Evolutionary conservation across 2,329 filamentous ascomycete species (phyloP).

Genomic region (Fusarium sarcochroum): DNA sequence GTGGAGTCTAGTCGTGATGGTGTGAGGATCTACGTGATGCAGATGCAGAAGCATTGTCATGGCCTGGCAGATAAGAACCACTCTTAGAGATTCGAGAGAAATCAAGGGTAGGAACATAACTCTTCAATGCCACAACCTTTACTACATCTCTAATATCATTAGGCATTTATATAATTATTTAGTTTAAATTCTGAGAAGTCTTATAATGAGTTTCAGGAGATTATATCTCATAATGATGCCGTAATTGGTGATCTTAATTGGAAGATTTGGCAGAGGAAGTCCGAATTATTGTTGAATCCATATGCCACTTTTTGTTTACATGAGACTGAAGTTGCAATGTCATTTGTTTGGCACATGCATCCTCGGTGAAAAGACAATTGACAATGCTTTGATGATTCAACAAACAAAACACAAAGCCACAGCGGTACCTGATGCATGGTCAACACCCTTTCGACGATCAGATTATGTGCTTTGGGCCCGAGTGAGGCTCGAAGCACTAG

Average conservation of each 20-base stretch:
- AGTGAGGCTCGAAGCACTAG: slow-evolving; percentile 12
- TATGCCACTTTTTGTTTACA: no score
- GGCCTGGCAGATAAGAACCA: background rate
- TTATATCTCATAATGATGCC: no score
- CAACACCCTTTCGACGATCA: background rate
- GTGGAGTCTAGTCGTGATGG: slow-evolving; percentile 21
- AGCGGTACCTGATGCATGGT: slow-evolving; percentile 7
- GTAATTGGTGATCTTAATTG: no score
- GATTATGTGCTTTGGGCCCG: background rate
- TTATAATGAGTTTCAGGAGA: no score
- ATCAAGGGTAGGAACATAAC: no score
- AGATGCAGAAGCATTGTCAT: slow-evolving; percentile 4
- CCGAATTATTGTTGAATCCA: background rate
- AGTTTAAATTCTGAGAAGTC: no score
- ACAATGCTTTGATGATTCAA: slow-evolving; percentile 10
- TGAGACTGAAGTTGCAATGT: background rate
- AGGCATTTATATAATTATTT: no score
- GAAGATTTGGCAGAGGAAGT: no score
- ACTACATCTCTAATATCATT: no score
- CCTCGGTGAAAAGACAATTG: background rate
- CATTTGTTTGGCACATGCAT: background rate
- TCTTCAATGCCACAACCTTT: no score
- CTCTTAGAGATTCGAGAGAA: background rate
- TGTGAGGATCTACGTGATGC: background rate
- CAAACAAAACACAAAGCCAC: slow-evolving; percentile 5